These are phyloP conservation scores for Euphrasia confusa DNA, from an alignment of 257 asterid species.

Conservation along the genomic window DNA sequence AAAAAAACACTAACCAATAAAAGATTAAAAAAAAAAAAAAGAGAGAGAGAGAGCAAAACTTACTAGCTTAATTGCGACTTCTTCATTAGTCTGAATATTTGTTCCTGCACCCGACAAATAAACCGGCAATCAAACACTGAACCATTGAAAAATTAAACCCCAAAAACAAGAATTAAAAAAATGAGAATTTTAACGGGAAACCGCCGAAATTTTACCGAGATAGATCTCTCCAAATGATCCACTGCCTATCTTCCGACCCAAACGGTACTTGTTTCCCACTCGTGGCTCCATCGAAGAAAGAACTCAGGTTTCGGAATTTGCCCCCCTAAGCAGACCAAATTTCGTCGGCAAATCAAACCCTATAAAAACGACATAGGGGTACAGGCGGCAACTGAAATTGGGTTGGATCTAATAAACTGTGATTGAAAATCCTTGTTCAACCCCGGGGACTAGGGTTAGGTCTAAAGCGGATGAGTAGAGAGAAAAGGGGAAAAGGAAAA, in stretches of 20 bases:
- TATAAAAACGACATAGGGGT: conserved; percentile 13
- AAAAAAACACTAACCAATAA: no score
- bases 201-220: conserved; percentile 36
- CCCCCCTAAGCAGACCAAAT: neutral
- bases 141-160: conserved; percentile 19
- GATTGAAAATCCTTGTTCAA: conserved; percentile 3
- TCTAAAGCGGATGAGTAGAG: conserved; percentile 6
- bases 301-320: conserved; percentile 19
- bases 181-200: neutral
- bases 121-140: conserved; percentile 17
- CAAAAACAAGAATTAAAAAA: neutral
- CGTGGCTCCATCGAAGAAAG: conserved; percentile 54
- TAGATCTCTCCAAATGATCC: conserved; percentile 73
- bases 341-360: conserved; percentile 28
- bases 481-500: neutral
- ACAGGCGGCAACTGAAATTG: conserved; percentile 4
- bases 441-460: conserved; percentile 36
- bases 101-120: conserved; percentile 43
- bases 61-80: conserved; percentile 83
- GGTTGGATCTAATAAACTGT: conserved; percentile 27
- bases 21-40: neutral
- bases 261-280: conserved; percentile 58
- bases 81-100: conserved; percentile 73
- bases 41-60: conserved; percentile 39
- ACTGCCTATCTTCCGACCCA: conserved; percentile 71